These are phyloP conservation scores for Neurospora hispaniola DNA, from an alignment of 495 filamentous ascomycete species.

Conservation along the genomic window DNA sequence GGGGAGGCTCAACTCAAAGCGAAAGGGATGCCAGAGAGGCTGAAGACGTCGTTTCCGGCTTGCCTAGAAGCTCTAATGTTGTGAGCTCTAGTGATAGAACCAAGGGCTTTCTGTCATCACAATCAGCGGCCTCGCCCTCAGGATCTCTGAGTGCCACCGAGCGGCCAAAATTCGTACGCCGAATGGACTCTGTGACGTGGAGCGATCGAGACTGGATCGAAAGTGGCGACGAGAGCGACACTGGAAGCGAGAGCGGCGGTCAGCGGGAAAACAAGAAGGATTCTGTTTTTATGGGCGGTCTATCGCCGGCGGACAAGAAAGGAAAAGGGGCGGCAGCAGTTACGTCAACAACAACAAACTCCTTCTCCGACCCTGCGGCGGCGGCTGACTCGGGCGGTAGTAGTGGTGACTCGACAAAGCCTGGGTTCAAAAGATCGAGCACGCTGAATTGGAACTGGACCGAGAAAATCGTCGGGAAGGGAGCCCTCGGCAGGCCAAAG, in stretches of 20 bases:
- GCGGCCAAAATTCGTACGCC: slow-evolving; percentile 20
- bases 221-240: slow-evolving; percentile 39
- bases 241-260: slow-evolving; percentile 16
- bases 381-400: neutral
- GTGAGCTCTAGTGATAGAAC: slow-evolving; percentile 1
- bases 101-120: slow-evolving; percentile 1
- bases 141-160: neutral
- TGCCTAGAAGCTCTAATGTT: neutral
- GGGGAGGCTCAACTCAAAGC: slow-evolving; percentile 1
- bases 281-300: slow-evolving; percentile 1
- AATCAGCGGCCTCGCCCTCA: slow-evolving; percentile 7
- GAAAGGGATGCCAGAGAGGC: slow-evolving; percentile 12
- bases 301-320: slow-evolving; percentile 1
- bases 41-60: slow-evolving; percentile 8
- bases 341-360: neutral
- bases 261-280: slow-evolving; percentile 4
- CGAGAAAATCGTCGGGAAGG: slow-evolving; percentile 45
- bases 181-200: slow-evolving; percentile 36
- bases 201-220: slow-evolving; percentile 44
- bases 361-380: neutral
- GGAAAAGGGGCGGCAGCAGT: slow-evolving; percentile 5
- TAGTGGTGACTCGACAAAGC: neutral
- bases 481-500: slow-evolving; percentile 9
- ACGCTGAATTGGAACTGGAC: slow-evolving; percentile 43
- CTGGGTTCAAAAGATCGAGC: slow-evolving; percentile 5